Evolutionary conservation across 208 protist species (phyloP).

Genomic region (Crithidia mellificae): DNA sequence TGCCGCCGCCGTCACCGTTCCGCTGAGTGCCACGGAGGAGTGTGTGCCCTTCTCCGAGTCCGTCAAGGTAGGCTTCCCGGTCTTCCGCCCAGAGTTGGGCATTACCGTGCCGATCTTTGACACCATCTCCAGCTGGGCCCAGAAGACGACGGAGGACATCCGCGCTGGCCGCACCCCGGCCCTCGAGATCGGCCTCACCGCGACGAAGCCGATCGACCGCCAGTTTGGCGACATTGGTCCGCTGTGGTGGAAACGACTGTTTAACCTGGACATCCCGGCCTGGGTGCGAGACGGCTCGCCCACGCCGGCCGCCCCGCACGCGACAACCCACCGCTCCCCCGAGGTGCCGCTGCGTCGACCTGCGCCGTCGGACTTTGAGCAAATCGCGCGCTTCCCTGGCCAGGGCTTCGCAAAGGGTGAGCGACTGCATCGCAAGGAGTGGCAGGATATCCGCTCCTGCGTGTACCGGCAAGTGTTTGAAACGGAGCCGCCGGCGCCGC

Average conservation of each 20-base stretch:
- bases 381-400: conserved; percentile 46
- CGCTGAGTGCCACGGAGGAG: conserved; percentile 32
- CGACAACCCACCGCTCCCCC: conserved; percentile 13
- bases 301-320: conserved; percentile 17
- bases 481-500: conserved; percentile 23
- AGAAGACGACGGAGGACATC: conserved; percentile 21
- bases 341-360: conserved; percentile 26
- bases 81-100: conserved; percentile 40
- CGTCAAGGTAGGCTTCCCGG: conserved; percentile 46
- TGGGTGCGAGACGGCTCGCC: conserved; percentile 24
- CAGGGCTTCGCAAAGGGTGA: conserved; percentile 50
- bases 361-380: conserved; percentile 28
- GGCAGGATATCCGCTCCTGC: conserved; percentile 22
- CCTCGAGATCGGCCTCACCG: conserved; percentile 37
- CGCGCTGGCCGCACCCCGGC: conserved; percentile 8
- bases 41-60: conserved; percentile 33
- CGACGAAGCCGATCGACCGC: conserved; percentile 35
- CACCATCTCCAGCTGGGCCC: conserved; percentile 34
- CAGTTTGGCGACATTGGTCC: conserved; percentile 39
- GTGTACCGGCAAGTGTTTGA: conserved; percentile 30
- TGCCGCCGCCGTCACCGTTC: conserved; percentile 10
- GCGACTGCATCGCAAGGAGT: conserved; percentile 33
- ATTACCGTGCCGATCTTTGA: conserved; percentile 49
- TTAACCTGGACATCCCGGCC: conserved; percentile 37
- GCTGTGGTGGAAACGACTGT: conserved; percentile 42